These are phyloP conservation scores for Ulmus americana DNA, from an alignment of 331 rosid genomes.

Conservation along the genomic window DNA sequence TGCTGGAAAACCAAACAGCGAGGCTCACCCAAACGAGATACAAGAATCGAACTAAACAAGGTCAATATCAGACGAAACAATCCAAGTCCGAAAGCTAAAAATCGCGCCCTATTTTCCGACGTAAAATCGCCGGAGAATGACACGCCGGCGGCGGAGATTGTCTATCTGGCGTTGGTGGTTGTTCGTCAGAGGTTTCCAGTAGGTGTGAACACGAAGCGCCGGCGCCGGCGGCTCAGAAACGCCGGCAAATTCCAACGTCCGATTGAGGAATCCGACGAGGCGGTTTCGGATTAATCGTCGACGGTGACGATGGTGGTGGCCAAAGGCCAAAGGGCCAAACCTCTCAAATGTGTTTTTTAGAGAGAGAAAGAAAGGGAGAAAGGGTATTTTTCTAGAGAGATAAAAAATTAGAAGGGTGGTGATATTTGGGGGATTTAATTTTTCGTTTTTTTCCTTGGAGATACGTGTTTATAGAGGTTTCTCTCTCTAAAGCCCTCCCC, in stretches of 20 bases:
- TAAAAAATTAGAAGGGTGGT: slow-evolving; percentile 1
- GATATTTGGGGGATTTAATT: slow-evolving; percentile 11
- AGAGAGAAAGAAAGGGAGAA: background rate
- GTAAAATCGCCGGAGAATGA: slow-evolving; percentile 37
- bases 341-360: slow-evolving; percentile 16
- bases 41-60: slow-evolving; percentile 26
- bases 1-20: slow-evolving; percentile 22
- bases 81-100: slow-evolving; percentile 33
- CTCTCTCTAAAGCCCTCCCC: slow-evolving; percentile 12
- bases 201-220: slow-evolving; percentile 10
- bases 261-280: slow-evolving; percentile 47
- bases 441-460: slow-evolving; percentile 26
- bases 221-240: slow-evolving; percentile 27
- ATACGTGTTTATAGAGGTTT: slow-evolving; percentile 31
- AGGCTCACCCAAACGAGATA: slow-evolving; percentile 33
- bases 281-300: slow-evolving; percentile 59
- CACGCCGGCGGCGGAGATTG: slow-evolving; percentile 34
- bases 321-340: background rate
- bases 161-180: background rate
- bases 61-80: slow-evolving; percentile 15
- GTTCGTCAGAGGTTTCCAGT: slow-evolving; percentile 17
- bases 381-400: slow-evolving; percentile 4
- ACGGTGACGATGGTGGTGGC: slow-evolving; percentile 22
- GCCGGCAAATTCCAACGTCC: slow-evolving; percentile 39
- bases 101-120: slow-evolving; percentile 42